phyloP scores from a whole-genome alignment of 2,329 filamentous ascomycete species.

The Epichloe glyceriae region DNA sequence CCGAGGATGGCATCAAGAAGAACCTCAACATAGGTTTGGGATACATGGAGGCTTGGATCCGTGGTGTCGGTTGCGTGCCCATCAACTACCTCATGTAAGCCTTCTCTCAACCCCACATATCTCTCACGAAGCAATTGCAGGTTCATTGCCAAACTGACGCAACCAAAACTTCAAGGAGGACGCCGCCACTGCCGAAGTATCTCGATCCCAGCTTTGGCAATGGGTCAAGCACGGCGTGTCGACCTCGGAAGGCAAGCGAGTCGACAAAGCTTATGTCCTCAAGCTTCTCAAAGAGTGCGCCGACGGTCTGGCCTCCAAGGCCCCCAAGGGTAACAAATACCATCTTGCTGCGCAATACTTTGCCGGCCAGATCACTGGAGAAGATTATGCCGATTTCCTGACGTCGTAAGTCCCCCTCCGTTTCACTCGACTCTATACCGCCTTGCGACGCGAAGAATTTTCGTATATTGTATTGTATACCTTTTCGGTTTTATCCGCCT shows the following conservation, averaged over 20 bases:
- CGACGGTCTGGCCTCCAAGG: constrained; percentile 59
- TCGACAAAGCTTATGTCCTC: constrained; percentile 86
- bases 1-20: constrained; percentile 91
- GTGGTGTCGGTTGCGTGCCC: constrained; percentile 87
- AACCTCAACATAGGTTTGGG: constrained; percentile 93
- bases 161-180: constrained; percentile 50
- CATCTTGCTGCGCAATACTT: constrained; percentile 88
- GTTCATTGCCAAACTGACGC: background rate
- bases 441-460: too few relatives aligned
- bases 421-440: background rate
- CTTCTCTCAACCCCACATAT: background rate
- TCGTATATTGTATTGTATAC: too few relatives aligned
- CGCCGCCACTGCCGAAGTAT: constrained; percentile 92
- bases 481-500: too few relatives aligned
- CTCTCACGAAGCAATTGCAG: background rate
- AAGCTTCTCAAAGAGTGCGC: constrained; percentile 78
- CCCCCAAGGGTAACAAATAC: constrained; percentile 81
- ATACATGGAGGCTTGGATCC: constrained; percentile 98
- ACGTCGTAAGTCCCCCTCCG: constrained; percentile 49
- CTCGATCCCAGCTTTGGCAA: constrained; percentile 89
- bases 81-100: constrained; percentile 88
- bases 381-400: constrained; percentile 95
- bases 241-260: constrained; percentile 77
- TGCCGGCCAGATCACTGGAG: constrained; percentile 80
- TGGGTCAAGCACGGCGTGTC: constrained; percentile 66